These are phyloP conservation scores for Liquidambar formosana DNA, from an alignment of 164 flowering plant species.

Conservation along the genomic window DNA sequence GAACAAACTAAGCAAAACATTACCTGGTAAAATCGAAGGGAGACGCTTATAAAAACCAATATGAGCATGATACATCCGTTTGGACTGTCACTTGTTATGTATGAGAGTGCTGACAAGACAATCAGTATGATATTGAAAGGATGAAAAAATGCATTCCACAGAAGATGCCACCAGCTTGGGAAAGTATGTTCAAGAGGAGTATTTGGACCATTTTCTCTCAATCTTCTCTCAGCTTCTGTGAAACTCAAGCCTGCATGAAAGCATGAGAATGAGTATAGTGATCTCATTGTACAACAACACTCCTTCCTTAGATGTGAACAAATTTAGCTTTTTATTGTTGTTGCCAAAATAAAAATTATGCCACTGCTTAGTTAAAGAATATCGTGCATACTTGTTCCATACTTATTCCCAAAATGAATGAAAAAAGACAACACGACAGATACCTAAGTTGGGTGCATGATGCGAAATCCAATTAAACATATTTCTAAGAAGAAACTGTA, in stretches of 20 bases:
- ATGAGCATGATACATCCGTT: conserved; percentile 73
- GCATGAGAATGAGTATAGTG: neutral
- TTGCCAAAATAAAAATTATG: too few species aligned
- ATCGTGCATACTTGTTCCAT: too few species aligned
- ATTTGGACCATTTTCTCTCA: conserved; percentile 74
- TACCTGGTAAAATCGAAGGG: conserved; percentile 77
- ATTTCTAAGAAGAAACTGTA: too few species aligned
- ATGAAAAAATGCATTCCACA: conserved; percentile 76
- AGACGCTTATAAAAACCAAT: conserved; percentile 63
- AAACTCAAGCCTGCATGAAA: conserved; percentile 65
- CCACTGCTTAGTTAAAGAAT: too few species aligned
- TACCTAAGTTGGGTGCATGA: too few species aligned
- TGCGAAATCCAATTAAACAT: too few species aligned
- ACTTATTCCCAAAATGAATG: too few species aligned
- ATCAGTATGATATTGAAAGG: conserved; percentile 75
- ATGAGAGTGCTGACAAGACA: conserved; percentile 59
- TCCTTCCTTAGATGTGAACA: too few species aligned
- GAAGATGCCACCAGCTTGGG: conserved; percentile 80
- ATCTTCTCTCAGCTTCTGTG: conserved; percentile 65
- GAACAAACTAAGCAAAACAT: neutral
- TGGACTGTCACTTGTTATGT: conserved; percentile 47
- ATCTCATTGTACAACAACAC: neutral
- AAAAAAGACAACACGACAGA: too few species aligned
- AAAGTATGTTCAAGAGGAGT: conserved; percentile 48
- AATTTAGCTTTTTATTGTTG: too few species aligned